Conservation (phyloP, 768 basidiomycete species). For the Cystobasidium tubakii region DNA sequence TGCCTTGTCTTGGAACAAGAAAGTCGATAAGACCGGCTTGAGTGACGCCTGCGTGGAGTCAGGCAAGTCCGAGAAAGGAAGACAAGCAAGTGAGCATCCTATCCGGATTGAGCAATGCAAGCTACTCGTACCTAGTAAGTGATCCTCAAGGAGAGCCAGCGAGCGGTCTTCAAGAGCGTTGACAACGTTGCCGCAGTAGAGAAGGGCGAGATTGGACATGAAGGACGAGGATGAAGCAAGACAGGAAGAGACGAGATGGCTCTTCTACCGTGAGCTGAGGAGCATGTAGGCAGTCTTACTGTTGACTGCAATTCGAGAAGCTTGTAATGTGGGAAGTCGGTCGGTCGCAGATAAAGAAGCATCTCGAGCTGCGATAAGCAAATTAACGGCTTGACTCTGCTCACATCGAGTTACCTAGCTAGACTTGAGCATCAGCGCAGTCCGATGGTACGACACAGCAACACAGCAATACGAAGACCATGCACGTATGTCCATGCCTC, state of each 20-base stretch:
- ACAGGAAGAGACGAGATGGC: not conserved
- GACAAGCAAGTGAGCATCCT: too few species aligned
- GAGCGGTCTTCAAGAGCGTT: not conserved
- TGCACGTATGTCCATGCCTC: too few species aligned
- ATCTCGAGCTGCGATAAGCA: not conserved
- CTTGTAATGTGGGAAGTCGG: too few species aligned
- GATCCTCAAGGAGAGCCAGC: not conserved
- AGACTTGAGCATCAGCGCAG: too few species aligned
- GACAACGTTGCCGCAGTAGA: slow-evolving; percentile 24
- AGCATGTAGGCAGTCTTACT: too few species aligned
- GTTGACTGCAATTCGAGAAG: too few species aligned
- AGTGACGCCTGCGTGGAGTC: not conserved
- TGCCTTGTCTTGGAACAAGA: not conserved
- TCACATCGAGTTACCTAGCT: too few species aligned
- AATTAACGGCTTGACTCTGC: not conserved
- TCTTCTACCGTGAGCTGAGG: too few species aligned
- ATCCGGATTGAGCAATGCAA: too few species aligned
- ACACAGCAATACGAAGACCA: too few species aligned
- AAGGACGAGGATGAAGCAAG: not conserved
- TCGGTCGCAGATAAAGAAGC: too few species aligned
- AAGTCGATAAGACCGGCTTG: slow-evolving; percentile 2
- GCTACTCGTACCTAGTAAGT: not conserved
- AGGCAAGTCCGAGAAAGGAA: not conserved
- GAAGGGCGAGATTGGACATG: not conserved
- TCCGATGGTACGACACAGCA: too few species aligned